Conservation (phyloP, 208 protist genomes). For the Blastocrithidia nonstop region DNA sequence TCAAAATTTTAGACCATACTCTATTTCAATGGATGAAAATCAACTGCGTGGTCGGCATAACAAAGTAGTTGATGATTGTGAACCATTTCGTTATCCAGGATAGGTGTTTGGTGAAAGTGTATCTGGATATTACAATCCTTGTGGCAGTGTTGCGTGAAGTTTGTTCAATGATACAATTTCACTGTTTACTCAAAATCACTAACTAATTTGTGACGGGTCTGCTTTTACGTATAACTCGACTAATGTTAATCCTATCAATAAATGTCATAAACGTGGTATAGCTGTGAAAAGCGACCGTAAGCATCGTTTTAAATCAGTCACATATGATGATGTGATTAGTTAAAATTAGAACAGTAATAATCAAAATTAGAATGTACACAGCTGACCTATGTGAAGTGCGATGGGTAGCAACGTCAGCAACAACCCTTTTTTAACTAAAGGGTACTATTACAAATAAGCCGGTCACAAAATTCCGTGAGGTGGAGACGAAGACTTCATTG, state of each 20-base stretch:
- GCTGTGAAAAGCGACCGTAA: slow-evolving; percentile 81
- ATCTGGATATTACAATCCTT: slow-evolving; percentile 83
- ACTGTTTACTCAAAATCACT: slow-evolving; percentile 23
- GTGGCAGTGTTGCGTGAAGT: slow-evolving; percentile 91
- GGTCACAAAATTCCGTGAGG: slow-evolving; percentile 61
- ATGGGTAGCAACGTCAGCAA: slow-evolving; percentile 16
- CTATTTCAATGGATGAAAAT: slow-evolving; percentile 21
- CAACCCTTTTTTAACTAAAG: slow-evolving; percentile 45
- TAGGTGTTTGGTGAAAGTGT: slow-evolving; percentile 15
- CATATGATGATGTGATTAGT: slow-evolving; percentile 3
- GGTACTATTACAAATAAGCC: slow-evolving; percentile 69
- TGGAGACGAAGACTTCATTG: slow-evolving; percentile 94
- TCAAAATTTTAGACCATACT: slow-evolving; percentile 95
- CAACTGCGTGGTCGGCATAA: slow-evolving; percentile 37
- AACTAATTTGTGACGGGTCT: slow-evolving; percentile 66
- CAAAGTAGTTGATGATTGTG: slow-evolving; percentile 8
- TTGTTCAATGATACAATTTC: slow-evolving; percentile 94
- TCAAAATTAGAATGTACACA: slow-evolving; percentile 7
- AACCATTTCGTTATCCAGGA: slow-evolving; percentile 52
- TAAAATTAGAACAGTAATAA: too few species aligned
- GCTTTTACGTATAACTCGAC: slow-evolving; percentile 28
- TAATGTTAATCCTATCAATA: slow-evolving; percentile 10
- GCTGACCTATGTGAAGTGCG: slow-evolving; percentile 18
- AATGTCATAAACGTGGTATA: slow-evolving; percentile 85
- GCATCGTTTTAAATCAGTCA: slow-evolving; percentile 59